These are phyloP conservation scores for Lichtheimia ornata DNA, from an alignment of 371 early-diverging fungal species.

Conservation along the genomic window DNA sequence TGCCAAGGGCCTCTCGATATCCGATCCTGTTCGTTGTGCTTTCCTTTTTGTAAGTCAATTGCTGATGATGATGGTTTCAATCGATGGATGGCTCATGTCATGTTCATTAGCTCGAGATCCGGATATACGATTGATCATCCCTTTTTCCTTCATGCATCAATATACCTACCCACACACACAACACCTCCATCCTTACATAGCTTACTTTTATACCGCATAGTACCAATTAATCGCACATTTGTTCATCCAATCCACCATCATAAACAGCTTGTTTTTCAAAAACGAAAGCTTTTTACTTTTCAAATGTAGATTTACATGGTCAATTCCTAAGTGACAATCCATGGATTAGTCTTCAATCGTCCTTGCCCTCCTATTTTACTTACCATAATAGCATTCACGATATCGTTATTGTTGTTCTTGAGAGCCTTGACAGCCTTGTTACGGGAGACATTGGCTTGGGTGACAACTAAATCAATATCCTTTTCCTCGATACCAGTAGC, in stretches of 20 bases:
- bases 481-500: slow-evolving; percentile 82
- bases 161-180: neutral
- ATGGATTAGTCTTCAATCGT: neutral
- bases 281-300: neutral
- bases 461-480: slow-evolving; percentile 93
- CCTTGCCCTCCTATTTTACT: neutral
- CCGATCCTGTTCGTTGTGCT: slow-evolving; percentile 47
- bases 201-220: neutral
- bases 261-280: neutral
- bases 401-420: slow-evolving; percentile 86
- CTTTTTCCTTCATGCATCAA: slow-evolving; percentile 1
- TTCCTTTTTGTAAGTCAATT: slow-evolving; percentile 48
- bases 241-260: slow-evolving; percentile 1
- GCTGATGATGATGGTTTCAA: neutral
- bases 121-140: slow-evolving; percentile 10
- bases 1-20: slow-evolving; percentile 34
- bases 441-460: slow-evolving; percentile 87
- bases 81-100: neutral
- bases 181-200: neutral
- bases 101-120: slow-evolving; percentile 5
- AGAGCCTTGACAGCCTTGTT: slow-evolving; percentile 92
- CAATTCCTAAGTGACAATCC: slow-evolving; percentile 10
- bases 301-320: slow-evolving; percentile 14
- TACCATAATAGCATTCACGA: slow-evolving; percentile 97
- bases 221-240: neutral